Evolutionary conservation across 2,329 filamentous ascomycete species (phyloP), one percentile per base, ranked within the genome.

Genomic region (Graphium sp.): DNA sequence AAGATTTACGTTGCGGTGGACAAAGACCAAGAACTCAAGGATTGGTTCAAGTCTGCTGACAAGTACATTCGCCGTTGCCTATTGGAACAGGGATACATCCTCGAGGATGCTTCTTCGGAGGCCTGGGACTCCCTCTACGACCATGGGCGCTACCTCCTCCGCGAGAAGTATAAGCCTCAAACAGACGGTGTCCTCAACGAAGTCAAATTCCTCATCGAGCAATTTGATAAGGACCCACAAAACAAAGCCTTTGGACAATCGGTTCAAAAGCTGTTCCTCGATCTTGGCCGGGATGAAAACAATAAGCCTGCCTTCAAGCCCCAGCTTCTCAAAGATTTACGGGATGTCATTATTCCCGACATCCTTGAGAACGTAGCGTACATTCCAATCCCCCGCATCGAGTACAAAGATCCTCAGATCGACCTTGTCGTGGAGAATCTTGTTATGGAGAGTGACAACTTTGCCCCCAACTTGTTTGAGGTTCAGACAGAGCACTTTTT

Each of bases 341-440:
- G 72, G 9, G 78, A 89, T 19, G 73, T 94, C 31, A 87, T 98
- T 39, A 46, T 98, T 6, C 89, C 89, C 2, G 70, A 64, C 8
- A 56, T 82, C 30, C 77, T 98, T 39, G 80, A 91, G 59, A 81
- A 75, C 39, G 62, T 89, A 32, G 76, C 82, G 35, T 98, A 98
- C 51, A 68, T 98, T 10, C 84, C 89, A 4, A 71, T 98, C 28
- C 89, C 89, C 14, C 79, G 89, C 32, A 93, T 98, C 35, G 89
- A 98, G 58, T 89, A 84, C 46, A 77, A 73, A 2, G 89, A 95
- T 41, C 64, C 68, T 3, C 72, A 76, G 62, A 62, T 92, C 29
- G 89, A 98, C 51, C 77, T 77, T 27, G 69, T 95, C 27, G 69
- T 98, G 24, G 89, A 98, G 60, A 98, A 98, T 51, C 60, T 98